Conservation (phyloP, 495 filamentous ascomycete genomes). For the Collariella sp. region DNA sequence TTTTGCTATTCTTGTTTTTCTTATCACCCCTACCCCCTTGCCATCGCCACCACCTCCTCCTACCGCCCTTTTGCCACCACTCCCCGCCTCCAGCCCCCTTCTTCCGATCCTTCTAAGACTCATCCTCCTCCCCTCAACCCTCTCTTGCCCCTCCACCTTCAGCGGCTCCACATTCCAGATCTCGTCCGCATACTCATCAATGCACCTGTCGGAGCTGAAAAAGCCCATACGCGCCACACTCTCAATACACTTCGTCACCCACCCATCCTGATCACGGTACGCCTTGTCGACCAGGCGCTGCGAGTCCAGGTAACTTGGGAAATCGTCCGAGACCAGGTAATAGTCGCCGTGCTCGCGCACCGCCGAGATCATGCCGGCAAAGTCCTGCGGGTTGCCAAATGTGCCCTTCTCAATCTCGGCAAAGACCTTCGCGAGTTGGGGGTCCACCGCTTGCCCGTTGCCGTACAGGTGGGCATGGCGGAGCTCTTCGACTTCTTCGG, state of each 20-base stretch:
- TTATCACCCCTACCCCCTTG: too few species aligned
- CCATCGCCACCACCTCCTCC: too few species aligned
- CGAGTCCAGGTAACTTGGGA: slow-evolving; percentile 84
- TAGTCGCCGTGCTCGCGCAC: slow-evolving; percentile 92
- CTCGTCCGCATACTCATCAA: slow-evolving; percentile 92
- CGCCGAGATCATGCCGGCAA: slow-evolving; percentile 69
- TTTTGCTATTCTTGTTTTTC: background rate
- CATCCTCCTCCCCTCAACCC: background rate
- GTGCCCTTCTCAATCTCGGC: slow-evolving; percentile 63
- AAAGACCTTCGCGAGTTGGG: slow-evolving; percentile 70
- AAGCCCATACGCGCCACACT: slow-evolving; percentile 90
- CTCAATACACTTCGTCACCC: slow-evolving; percentile 81
- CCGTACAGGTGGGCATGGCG: slow-evolving; percentile 86
- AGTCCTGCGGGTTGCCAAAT: slow-evolving; percentile 70
- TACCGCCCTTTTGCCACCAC: too few species aligned
- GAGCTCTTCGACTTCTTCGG: slow-evolving; percentile 94
- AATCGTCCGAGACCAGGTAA: slow-evolving; percentile 95
- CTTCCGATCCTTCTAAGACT: background rate
- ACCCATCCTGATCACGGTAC: slow-evolving; percentile 83
- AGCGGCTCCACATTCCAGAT: slow-evolving; percentile 95
- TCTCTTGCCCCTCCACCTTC: slow-evolving; percentile 13
- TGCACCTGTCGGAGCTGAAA: slow-evolving; percentile 93
- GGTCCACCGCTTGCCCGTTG: slow-evolving; percentile 64
- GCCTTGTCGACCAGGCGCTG: slow-evolving; percentile 83
- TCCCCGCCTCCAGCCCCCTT: background rate